phyloP scores from a whole-genome alignment of 1,139 yeast genomes.

The Trichomonascaceae sp. region DNA sequence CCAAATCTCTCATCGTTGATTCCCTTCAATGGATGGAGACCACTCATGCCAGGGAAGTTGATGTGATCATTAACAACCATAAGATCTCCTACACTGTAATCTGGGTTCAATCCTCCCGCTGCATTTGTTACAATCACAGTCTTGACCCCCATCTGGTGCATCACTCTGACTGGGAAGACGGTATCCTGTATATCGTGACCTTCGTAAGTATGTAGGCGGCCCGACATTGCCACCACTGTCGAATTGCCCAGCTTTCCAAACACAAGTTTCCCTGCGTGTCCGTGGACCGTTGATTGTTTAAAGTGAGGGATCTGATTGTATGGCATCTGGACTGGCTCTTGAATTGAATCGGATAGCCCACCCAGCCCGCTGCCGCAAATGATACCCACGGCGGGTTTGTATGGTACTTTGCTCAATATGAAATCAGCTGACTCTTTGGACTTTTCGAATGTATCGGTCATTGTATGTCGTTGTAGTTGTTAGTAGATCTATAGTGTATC shows the following conservation, averaged over 20 bases:
- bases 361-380: conserved; percentile 95
- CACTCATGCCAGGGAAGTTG: conserved; percentile 82
- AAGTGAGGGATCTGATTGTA: conserved; percentile 73
- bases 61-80: conserved; percentile 73
- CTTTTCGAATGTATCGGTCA: not conserved
- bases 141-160: conserved; percentile 47
- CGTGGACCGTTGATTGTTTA: conserved; percentile 68
- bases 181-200: conserved; percentile 74
- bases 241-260: conserved; percentile 64
- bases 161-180: conserved; percentile 74
- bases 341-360: conserved; percentile 53
- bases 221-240: conserved; percentile 81
- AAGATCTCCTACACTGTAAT: conserved; percentile 68
- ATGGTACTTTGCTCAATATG: no score
- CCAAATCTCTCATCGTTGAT: conserved; percentile 72
- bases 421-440: not conserved
- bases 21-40: conserved; percentile 79
- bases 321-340: conserved; percentile 36
- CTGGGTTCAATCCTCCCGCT: conserved; percentile 73
- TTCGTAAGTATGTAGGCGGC: conserved; percentile 83
- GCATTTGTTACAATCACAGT: conserved; percentile 76
- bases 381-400: conserved; percentile 42
- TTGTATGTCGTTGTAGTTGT: not conserved
- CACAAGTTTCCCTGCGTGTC: conserved; percentile 75
- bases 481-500: no score